Evolutionary conservation across 805 yeast genomes (phyloP).

Genomic region (Deakozyma indianensis): DNA sequence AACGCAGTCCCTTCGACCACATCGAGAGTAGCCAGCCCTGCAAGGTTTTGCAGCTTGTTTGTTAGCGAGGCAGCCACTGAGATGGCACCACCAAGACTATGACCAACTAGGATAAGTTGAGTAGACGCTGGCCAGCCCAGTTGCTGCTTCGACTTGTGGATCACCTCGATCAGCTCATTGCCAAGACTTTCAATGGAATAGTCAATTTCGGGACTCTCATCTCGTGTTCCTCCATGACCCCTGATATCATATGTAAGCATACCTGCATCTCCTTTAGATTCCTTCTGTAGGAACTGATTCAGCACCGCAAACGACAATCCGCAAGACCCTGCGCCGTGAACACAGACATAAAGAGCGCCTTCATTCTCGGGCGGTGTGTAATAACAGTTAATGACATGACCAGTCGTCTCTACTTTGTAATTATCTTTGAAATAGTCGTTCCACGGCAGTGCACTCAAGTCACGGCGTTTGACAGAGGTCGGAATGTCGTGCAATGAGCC

Average conservation of each 20-base stretch:
- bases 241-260: conserved; percentile 63
- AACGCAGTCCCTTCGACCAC: conserved; percentile 91
- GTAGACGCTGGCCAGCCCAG: conserved; percentile 15
- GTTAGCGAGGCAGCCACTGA: conserved; percentile 38
- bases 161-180: conserved; percentile 40
- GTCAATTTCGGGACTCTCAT: conserved; percentile 16
- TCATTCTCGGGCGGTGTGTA: conserved; percentile 35
- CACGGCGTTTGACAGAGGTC: not conserved
- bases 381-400: conserved; percentile 37
- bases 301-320: conserved; percentile 61
- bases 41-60: conserved; percentile 18
- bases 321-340: conserved; percentile 94
- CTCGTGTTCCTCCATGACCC: conserved; percentile 59
- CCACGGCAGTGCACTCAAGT: conserved; percentile 16
- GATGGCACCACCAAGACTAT: conserved; percentile 86
- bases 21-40: conserved; percentile 71
- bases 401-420: conserved; percentile 10
- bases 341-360: conserved; percentile 54
- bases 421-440: conserved; percentile 21
- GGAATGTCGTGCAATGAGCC: not conserved
- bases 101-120: conserved; percentile 58
- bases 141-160: conserved; percentile 25
- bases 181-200: conserved; percentile 38
- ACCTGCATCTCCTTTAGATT: conserved; percentile 35
- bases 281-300: conserved; percentile 19